Base-by-base conservation (phyloP, 139 green algal species). In the Picochlorum sp. region DNA sequence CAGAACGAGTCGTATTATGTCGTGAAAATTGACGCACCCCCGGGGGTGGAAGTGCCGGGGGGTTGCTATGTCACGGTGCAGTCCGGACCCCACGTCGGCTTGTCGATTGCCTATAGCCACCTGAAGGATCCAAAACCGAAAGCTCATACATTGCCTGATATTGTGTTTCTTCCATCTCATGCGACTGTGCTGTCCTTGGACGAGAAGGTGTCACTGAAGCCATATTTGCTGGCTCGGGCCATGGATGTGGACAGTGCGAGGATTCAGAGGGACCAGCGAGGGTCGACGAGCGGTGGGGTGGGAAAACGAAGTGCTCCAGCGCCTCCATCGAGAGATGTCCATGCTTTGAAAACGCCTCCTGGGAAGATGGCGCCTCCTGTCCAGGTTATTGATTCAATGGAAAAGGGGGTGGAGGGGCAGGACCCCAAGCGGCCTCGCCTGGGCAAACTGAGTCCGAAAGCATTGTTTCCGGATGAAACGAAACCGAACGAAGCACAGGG, bases 51-150 rank as follows among this genome's bases (percentile, higher is more conserved):
- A 6, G 26, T 66, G 7, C 45, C 64, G 14, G 64, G 68, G 18
- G 65, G 70, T 38, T 69, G 51, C 32, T 72, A 62, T 20, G 64
- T 77, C 9, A 77, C 70, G 3, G 65, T 77, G 2, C 62, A 77
- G 58, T 69, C 64, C 6, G 70, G 70, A n/a, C 70, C 70, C 2
- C 34, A 68, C 34, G 38, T 7, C 41, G n/a, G 41, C 34, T 66
- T 23, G n/a, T 11, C 16, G 13, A 14, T 13, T 18, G 49, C 37
- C 21, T 67, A 56, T 18, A 67, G 20, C 26, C 14, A 30, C 16
- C 56, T 56, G 6, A 61, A 8, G 30, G 30, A 44, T 20, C 56
- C 56, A 62, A 62, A 46, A 9, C 56, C 56, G 8, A 46, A 16
- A 64, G 64, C 70, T 4, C 52, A 69, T 28, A 52, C 69, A 14